Evolutionary conservation across 2,329 filamentous ascomycete species (phyloP), one percentile per base, ranked within the genome.

Genomic region (Calonectria honghensis): DNA sequence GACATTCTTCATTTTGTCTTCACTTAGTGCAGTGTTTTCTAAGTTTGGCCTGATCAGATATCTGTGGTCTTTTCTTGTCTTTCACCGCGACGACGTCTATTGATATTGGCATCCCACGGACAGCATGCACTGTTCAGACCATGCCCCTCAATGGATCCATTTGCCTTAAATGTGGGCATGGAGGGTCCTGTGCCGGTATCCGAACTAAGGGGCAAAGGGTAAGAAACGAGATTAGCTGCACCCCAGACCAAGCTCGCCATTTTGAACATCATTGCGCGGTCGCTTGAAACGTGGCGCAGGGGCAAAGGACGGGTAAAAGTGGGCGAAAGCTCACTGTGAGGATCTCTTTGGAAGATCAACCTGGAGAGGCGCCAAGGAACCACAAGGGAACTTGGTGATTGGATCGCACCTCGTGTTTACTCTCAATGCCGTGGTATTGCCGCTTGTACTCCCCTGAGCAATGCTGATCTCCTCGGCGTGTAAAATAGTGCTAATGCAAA

Each of bases 211-310:
- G 4, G 54, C 32, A 11, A 27, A 6, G 16, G 54, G 11, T 39
- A n/a, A 27, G 54, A 59, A 39, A 59, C 32, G 54, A 59, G 54
- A 59, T 59, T 59, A 32, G 54, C 32, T 37, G 32, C 20, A 37
- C 10, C 6, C 2, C 52, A 13, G 7, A 59, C 31, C 31, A 35
- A 27, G 32, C 54, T 59, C 54, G 32, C 32, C 54, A 59, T 59
- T 59, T 27, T 59, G 32, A 59, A 13, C n/a, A 27, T 11, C 11
- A 59, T 59, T 59, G 27, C 32, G 54, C 18, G 54, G 32, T 16
- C 54, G 11, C 11, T 59, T 37, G 54, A 59, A 59, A 59, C 54
- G 54, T 59, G 54, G 54, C 54, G 54, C 54, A 59, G 54, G 54
- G 54, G 54, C 20, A 39, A 39, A 39, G 1, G 3, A 27, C 54